These are phyloP conservation scores for Cladobotryum protrusum DNA, from an alignment of 2,329 filamentous ascomycete genomes.

Conservation along the genomic window DNA sequence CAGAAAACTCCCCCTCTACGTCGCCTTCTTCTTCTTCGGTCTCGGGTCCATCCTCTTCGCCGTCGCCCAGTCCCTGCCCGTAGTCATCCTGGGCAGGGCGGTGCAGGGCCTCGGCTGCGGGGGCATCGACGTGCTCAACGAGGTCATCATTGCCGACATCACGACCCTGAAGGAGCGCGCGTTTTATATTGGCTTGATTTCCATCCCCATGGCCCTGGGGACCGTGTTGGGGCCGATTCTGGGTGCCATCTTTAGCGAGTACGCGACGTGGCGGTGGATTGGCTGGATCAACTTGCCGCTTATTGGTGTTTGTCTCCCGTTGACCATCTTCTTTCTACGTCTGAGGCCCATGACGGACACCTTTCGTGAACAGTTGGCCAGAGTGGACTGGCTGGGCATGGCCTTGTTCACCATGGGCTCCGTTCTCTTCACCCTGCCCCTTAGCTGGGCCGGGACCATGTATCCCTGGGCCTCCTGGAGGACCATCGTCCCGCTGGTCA, in stretches of 20 bases:
- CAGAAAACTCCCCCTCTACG: constrained; percentile 22
- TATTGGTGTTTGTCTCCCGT: constrained; percentile 14
- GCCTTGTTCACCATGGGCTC: constrained; percentile 19
- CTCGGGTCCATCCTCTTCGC: constrained; percentile 29
- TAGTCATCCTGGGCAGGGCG: no score
- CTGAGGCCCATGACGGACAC: constrained; percentile 7
- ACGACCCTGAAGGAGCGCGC: constrained; percentile 24
- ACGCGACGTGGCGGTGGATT: constrained; percentile 24
- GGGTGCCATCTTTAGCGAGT: constrained; percentile 19
- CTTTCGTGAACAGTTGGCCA: constrained; percentile 13
- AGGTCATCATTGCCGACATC: constrained; percentile 23
- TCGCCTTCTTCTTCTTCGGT: constrained; percentile 24
- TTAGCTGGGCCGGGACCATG: constrained; percentile 28
- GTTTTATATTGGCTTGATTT: constrained; percentile 19
- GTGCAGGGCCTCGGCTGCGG: neutral
- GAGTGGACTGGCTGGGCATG: constrained; percentile 31
- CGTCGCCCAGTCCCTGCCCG: no score
- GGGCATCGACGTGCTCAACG: neutral
- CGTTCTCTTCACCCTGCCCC: constrained; percentile 22
- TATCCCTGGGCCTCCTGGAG: constrained; percentile 28
- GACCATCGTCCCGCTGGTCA: constrained; percentile 27
- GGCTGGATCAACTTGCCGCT: constrained; percentile 27
- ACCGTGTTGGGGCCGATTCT: constrained; percentile 19
- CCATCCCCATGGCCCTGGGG: constrained; percentile 15
- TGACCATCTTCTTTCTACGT: constrained; percentile 20